phyloP scores from a whole-genome alignment of 352 stramenopile genomes.

The Phytopythium vexans region DNA sequence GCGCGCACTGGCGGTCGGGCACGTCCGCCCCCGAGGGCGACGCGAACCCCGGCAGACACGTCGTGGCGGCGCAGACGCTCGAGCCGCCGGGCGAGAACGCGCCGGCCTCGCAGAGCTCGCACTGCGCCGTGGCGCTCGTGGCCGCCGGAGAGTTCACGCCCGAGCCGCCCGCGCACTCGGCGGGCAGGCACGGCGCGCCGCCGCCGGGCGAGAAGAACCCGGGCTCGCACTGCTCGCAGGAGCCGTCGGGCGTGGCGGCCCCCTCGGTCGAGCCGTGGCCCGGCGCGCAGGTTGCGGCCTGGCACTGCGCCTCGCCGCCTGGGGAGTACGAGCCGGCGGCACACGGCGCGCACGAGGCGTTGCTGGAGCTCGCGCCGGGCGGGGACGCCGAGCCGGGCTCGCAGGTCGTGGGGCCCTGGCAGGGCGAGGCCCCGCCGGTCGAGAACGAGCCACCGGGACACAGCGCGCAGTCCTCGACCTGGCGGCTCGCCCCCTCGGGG shows the following conservation, averaged over 20 bases:
- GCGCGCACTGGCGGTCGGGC: slow-evolving; percentile 31
- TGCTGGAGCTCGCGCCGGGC: slow-evolving; percentile 20
- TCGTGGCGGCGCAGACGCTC: slow-evolving; percentile 23
- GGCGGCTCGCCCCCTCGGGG: slow-evolving; percentile 22
- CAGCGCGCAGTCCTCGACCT: slow-evolving; percentile 25
- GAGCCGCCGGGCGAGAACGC: slow-evolving; percentile 29
- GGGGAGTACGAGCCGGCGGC: slow-evolving; percentile 22
- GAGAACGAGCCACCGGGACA: slow-evolving; percentile 34
- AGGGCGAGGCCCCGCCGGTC: slow-evolving; percentile 19
- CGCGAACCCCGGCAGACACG: slow-evolving; percentile 28
- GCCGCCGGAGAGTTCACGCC: slow-evolving; percentile 24
- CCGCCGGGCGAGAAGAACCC: slow-evolving; percentile 36
- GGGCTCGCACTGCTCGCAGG: slow-evolving; percentile 22
- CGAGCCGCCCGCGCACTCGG: slow-evolving; percentile 23
- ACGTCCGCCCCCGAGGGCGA: slow-evolving; percentile 35
- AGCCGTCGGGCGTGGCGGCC: slow-evolving; percentile 18
- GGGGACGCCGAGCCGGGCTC: slow-evolving; percentile 26
- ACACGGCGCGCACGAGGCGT: slow-evolving; percentile 31
- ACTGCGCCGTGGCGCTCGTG: slow-evolving; percentile 26
- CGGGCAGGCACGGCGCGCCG: slow-evolving; percentile 20
- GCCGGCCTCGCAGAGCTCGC: slow-evolving; percentile 24
- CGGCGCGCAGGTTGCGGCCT: slow-evolving; percentile 25
- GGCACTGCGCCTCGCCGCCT: slow-evolving; percentile 23
- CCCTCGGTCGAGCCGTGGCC: slow-evolving; percentile 26
- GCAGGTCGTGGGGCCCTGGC: slow-evolving; percentile 30